Evolutionary conservation across 1,284 basidiomycete genomes (phyloP).

Genomic region (Ceratobasidium sp.): DNA sequence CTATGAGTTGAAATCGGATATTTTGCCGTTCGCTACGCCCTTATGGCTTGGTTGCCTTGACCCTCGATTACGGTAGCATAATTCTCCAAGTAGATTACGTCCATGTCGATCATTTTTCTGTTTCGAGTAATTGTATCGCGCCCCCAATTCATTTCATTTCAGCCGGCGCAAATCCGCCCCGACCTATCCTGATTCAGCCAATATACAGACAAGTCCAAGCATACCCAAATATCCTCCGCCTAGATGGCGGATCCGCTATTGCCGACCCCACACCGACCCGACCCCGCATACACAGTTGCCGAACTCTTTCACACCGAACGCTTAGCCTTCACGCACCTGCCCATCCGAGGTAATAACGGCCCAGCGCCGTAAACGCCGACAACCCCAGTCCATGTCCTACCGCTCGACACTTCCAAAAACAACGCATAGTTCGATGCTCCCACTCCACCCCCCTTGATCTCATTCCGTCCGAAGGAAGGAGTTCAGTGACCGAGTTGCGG

Average conservation of each 20-base stretch:
- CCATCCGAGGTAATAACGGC: not conserved
- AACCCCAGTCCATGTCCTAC: not conserved
- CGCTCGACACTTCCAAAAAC: not conserved
- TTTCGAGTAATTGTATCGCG: not conserved
- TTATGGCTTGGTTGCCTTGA: too few relatives aligned
- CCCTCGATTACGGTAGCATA: too few relatives aligned
- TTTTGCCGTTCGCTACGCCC: too few relatives aligned
- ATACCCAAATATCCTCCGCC: not conserved
- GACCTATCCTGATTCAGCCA: not conserved
- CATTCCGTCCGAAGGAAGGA: conserved; percentile 2
- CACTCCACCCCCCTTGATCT: conserved; percentile 4
- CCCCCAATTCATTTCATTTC: not conserved
- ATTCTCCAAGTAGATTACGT: not conserved
- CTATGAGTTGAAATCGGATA: too few relatives aligned
- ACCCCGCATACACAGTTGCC: not conserved
- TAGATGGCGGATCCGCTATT: not conserved
- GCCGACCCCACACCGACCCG: not conserved
- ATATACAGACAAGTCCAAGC: not conserved
- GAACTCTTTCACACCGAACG: not conserved
- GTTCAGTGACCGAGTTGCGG: not conserved
- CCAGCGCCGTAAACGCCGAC: not conserved
- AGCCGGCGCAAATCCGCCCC: not conserved
- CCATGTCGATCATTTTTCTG: not conserved
- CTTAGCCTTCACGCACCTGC: not conserved
- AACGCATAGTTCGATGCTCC: not conserved